These are phyloP conservation scores for Termitomyces eurrhizus DNA, from an alignment of 768 basidiomycete species.

Conservation along the genomic window DNA sequence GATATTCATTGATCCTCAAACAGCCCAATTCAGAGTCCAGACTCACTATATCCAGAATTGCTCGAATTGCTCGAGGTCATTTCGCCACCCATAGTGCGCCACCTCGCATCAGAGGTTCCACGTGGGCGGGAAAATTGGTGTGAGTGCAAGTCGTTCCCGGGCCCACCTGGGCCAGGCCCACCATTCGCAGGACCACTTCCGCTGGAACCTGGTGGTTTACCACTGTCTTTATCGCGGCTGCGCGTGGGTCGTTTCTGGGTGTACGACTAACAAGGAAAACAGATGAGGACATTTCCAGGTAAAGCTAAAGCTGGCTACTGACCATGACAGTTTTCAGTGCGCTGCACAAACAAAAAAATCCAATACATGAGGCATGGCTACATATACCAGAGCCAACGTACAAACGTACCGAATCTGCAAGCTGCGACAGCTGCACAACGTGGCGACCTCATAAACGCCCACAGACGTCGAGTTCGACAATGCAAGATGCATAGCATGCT, in stretches of 20 bases:
- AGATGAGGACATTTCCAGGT: background rate
- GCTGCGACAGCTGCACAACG: constrained; percentile 82
- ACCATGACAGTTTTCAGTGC: constrained; percentile 86
- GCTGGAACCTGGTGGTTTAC: constrained; percentile 33
- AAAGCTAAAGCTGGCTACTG: constrained; percentile 17
- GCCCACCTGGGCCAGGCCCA: constrained; percentile 17
- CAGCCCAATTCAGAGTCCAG: background rate
- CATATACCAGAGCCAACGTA: constrained; percentile 3
- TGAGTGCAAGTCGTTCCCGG: constrained; percentile 20
- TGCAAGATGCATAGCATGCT: constrained; percentile 91
- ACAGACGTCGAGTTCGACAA: constrained; percentile 83
- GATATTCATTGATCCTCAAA: background rate
- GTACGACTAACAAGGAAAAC: constrained; percentile 51
- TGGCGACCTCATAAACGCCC: constrained; percentile 93
- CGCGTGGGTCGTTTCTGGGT: constrained; percentile 72
- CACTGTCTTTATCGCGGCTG: constrained; percentile 44
- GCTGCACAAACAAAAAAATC: constrained; percentile 29
- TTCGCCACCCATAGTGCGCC: constrained; percentile 33
- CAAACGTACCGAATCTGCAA: constrained; percentile 76
- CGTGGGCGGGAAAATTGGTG: constrained; percentile 51
- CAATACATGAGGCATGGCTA: constrained; percentile 15
- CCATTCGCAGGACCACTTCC: constrained; percentile 29
- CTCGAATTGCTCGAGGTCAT: constrained; percentile 20
- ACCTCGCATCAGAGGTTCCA: constrained; percentile 72
- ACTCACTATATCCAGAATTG: constrained; percentile 29